phyloP scores from a whole-genome alignment of 768 basidiomycete species.

The Termitomyces sp. region DNA sequence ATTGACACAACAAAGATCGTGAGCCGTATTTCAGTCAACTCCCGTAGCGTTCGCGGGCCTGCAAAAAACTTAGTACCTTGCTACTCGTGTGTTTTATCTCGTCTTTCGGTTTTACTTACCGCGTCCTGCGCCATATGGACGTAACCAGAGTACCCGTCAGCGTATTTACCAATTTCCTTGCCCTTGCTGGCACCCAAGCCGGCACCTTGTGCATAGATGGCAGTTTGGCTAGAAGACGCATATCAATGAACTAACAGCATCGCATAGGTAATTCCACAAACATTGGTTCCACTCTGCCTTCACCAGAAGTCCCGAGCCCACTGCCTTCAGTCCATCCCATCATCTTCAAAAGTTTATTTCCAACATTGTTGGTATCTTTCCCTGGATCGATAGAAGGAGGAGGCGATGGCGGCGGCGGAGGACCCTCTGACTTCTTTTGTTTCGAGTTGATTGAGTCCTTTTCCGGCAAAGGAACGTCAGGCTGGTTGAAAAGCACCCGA shows the following conservation, averaged over 20 bases:
- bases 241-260: not conserved
- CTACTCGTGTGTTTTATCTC: conserved; percentile 1
- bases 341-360: conserved; percentile 91
- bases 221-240: conserved; percentile 52
- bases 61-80: conserved; percentile 11
- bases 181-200: conserved; percentile 93
- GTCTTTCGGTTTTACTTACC: conserved; percentile 32
- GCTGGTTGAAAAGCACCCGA: conserved; percentile 86
- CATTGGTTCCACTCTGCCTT: conserved; percentile 88
- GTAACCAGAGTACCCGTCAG: conserved; percentile 66
- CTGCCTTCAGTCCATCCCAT: conserved; percentile 97
- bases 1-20: not conserved
- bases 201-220: conserved; percentile 82
- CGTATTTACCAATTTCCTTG: conserved; percentile 70
- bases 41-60: conserved; percentile 38
- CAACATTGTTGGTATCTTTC: conserved; percentile 80
- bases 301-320: conserved; percentile 77
- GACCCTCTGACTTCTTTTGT: conserved; percentile 47
- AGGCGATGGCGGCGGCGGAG: conserved; percentile 56
- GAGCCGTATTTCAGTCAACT: conserved; percentile 13
- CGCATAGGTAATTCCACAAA: conserved; percentile 27
- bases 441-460: conserved; percentile 27
- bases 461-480: conserved; percentile 71
- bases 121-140: conserved; percentile 69
- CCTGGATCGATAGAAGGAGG: conserved; percentile 58